Base-by-base conservation (phyloP, 768 basidiomycete genomes). In the Cystobasidium tubakii region DNA sequence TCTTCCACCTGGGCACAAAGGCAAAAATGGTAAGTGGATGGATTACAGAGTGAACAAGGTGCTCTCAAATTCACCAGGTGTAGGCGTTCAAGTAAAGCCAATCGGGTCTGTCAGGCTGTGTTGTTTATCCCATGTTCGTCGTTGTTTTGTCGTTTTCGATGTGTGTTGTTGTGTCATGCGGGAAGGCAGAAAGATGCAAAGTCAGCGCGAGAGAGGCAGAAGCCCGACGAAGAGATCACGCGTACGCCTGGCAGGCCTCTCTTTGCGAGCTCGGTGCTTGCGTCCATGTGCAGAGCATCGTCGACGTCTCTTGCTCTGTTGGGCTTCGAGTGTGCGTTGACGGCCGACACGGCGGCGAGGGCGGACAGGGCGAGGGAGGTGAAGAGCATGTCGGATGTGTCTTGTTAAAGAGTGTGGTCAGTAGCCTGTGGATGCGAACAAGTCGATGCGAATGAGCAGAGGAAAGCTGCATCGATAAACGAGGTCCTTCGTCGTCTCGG, bases 231-330 rank as follows among this genome's bases (percentile, higher is more conserved):
- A 25, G 6, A 60, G 13, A 21, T 2, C 13, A 6, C 27, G 21
- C 57, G 10, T 29, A 60, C 57, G 13, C 57, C 57, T 6, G 57
- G 57, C 4, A 60, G 57, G 2, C 57, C 57, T 34, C 57, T 60
- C 23, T 60, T 29, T 29, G 27, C 57, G 4, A 60, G 57, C 4
- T 60, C 57, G 2, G 9, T 29, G 57, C 23, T 60, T 17, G 23
- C 57, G 7, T 29, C 23, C 17, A 12, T 12, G 25, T 60, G 57
- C 12, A 15, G 27, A 12, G 23, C 57, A 12, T 60, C 57, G 25
- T 13, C 57, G 10, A 29, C 57, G 21, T 60, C 57, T 60, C 57
- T 60, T 60, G 57, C 57, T 60, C 57, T 27, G 57, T 60, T 60
- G 25, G 57, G 57, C 33, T 60, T 60, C 33, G 57, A 60, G 33